These are phyloP conservation scores for Neocatenulostroma microsporum DNA, from an alignment of 2,329 filamentous ascomycete species.

Conservation along the genomic window DNA sequence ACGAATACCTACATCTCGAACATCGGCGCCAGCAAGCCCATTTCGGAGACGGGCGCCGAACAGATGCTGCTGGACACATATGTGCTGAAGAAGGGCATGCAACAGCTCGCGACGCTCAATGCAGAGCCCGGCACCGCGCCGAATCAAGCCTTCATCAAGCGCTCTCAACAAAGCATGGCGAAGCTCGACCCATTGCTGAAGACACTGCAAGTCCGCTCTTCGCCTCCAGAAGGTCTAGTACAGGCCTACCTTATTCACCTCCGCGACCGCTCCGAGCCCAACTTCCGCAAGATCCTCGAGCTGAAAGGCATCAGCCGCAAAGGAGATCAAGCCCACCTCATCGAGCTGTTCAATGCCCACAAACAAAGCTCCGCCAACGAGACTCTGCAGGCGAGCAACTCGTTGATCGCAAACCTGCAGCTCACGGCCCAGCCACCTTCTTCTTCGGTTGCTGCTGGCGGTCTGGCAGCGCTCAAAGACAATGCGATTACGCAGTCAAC, in stretches of 20 bases:
- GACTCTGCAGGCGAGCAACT: constrained; percentile 58
- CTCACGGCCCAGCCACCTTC: constrained; percentile 43
- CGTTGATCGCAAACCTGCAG: constrained; percentile 59
- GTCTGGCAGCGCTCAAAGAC: constrained; percentile 34
- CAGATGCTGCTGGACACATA: constrained; percentile 98
- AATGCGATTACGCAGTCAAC: constrained; percentile 20
- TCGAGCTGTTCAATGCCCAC: constrained; percentile 88
- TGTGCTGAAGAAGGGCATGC: constrained; percentile 71
- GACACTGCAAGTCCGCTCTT: constrained; percentile 86
- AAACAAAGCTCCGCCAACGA: constrained; percentile 59
- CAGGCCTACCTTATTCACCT: constrained; percentile 98
- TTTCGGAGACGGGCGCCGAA: constrained; percentile 90
- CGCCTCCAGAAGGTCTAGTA: constrained; percentile 85
- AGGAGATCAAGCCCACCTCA: constrained; percentile 68
- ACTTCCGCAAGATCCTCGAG: constrained; percentile 94
- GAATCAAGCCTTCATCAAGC: constrained; percentile 68
- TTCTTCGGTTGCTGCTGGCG: constrained; percentile 26
- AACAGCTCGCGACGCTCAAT: constrained; percentile 58
- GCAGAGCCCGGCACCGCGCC: constrained; percentile 45
- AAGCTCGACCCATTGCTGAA: constrained; percentile 91
- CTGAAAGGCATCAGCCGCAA: constrained; percentile 81
- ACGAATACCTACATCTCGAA: constrained; percentile 71
- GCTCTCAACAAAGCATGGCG: constrained; percentile 74
- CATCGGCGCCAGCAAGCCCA: constrained; percentile 80
- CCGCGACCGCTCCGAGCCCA: constrained; percentile 81